Conservation (phyloP, 768 basidiomycete genomes). For the Lentinula detonsa region DNA sequence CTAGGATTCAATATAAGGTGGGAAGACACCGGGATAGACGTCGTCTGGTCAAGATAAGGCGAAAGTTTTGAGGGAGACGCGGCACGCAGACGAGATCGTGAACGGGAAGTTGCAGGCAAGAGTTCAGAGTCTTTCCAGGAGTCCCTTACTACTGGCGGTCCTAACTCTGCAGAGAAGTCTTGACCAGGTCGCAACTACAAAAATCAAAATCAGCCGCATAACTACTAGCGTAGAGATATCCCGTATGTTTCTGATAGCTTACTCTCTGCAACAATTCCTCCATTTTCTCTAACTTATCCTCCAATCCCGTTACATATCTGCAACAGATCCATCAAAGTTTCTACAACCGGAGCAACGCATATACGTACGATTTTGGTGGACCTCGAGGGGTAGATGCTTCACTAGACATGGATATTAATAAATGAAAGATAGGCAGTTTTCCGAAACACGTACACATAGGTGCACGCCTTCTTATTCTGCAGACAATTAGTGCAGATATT, state of each 20-base stretch:
- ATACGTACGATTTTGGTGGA: constrained; percentile 60
- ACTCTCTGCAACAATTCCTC: constrained; percentile 51
- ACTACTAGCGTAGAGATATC: no score
- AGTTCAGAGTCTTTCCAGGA: constrained; percentile 45
- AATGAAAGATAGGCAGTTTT: background rate
- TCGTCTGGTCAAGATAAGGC: background rate
- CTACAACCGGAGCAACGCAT: background rate
- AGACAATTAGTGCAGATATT: constrained; percentile 55
- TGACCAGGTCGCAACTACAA: constrained; percentile 53
- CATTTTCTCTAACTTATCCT: constrained; percentile 52
- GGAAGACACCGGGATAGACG: background rate
- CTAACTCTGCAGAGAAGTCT: constrained; percentile 59
- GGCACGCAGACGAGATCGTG: constrained; percentile 12
- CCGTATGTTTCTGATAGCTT: constrained; percentile 9
- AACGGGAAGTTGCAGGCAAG: constrained; percentile 12
- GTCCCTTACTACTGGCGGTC: constrained; percentile 53
- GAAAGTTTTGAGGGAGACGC: constrained; percentile 10
- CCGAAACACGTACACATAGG: constrained; percentile 46
- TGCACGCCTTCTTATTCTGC: constrained; percentile 44
- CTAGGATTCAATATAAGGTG: background rate
- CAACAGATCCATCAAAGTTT: background rate
- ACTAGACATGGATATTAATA: constrained; percentile 21
- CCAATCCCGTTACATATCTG: constrained; percentile 54
- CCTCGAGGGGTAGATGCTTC: constrained; percentile 61
- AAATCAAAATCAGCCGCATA: background rate